Conservation (phyloP, 495 filamentous ascomycete genomes). For the Xylaria longipes region DNA sequence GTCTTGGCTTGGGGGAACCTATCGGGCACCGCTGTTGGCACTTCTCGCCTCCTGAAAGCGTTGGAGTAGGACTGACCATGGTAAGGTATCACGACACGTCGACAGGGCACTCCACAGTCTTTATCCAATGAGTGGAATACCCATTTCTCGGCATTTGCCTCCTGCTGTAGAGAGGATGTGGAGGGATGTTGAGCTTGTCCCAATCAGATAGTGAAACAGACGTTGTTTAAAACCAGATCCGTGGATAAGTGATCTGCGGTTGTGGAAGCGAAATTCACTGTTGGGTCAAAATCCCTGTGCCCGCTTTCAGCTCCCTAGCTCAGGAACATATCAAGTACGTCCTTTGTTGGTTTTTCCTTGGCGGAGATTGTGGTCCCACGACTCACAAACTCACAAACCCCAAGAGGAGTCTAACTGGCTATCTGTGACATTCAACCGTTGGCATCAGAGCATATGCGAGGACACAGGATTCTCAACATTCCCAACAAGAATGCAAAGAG, state of each 20-base stretch:
- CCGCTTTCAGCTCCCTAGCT: slow-evolving; percentile 17
- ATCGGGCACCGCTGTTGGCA: background rate
- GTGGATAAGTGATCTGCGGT: slow-evolving; percentile 16
- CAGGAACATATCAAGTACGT: background rate
- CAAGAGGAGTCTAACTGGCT: slow-evolving; percentile 1
- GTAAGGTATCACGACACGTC: slow-evolving; percentile 14
- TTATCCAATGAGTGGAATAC: background rate
- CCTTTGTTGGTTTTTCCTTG: slow-evolving; percentile 1
- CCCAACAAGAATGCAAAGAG: background rate
- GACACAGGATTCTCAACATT: background rate
- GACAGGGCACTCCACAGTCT: background rate
- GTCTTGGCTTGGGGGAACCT: background rate
- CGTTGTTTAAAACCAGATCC: slow-evolving; percentile 16
- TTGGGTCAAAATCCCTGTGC: slow-evolving; percentile 12
- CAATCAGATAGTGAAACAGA: background rate
- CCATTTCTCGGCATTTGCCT: slow-evolving; percentile 10
- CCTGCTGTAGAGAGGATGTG: background rate
- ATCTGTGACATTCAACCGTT: slow-evolving; percentile 2
- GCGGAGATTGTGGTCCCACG: slow-evolving; percentile 1
- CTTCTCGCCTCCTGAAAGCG: background rate
- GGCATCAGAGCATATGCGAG: slow-evolving; percentile 2
- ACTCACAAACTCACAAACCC: background rate
- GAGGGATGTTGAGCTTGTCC: background rate
- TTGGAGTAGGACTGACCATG: slow-evolving; percentile 10
- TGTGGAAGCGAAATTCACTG: slow-evolving; percentile 3